Percentiles rank a stretch among this genome's conserved stretches.
Conservation (phyloP, 768 basidiomycete genomes). For the Lanmaoa pseudosensibilis region DNA sequence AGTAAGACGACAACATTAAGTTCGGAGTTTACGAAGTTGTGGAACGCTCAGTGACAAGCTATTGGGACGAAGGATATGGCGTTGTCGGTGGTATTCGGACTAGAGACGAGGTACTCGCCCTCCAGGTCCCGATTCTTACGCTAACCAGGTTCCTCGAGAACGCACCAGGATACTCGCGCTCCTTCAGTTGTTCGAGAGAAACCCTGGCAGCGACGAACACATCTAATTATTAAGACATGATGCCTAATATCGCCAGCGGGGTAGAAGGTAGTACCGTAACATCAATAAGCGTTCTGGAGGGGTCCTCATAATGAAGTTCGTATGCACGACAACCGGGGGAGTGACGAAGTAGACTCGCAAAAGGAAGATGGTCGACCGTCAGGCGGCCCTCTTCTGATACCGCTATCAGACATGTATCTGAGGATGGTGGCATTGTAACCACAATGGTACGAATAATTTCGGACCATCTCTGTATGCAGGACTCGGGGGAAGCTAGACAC, state of each 20-base stretch:
- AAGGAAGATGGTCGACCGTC: no score
- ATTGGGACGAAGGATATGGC: background rate
- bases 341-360: no score
- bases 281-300: background rate
- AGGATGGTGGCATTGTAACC: no score
- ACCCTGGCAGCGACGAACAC: background rate
- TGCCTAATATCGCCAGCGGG: background rate
- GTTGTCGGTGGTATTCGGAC: no score
- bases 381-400: no score
- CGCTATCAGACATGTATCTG: no score
- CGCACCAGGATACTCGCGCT: background rate
- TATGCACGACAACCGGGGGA: no score
- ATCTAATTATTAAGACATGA: background rate
- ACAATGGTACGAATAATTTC: no score
- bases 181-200: background rate
- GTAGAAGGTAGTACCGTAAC: background rate
- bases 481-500: background rate
- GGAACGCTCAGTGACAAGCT: background rate
- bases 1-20: no score
- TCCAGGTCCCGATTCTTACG: background rate
- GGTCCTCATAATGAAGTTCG: background rate
- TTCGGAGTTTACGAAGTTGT: background rate
- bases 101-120: background rate
- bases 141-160: background rate
- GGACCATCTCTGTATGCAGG: background rate